Base-by-base conservation (phyloP, 805 yeast species). In the Saturnispora silvae region DNA sequence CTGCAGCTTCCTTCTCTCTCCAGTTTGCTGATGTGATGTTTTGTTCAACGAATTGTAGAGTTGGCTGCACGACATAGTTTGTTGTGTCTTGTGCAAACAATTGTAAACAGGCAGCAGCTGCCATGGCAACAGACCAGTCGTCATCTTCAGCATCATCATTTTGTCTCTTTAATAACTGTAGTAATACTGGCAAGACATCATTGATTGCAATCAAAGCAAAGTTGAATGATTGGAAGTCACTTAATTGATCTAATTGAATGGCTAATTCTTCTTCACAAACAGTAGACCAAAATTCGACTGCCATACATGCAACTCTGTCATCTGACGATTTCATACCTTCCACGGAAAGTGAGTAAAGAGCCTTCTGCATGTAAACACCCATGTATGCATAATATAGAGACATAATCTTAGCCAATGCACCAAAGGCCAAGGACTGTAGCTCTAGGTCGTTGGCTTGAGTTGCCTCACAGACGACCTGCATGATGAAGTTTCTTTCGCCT, bases 401-500 rank as follows among this genome's bases (percentile, higher is more conserved):
- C 94, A 89, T 85, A 49, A 92, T 86, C 50, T 81, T 75, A 29
- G 96, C 92, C 41, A 92, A 70, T 52, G 96, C 94, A 42, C 96
- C 97, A 61, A 86, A 92, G 0, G 96, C 95, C 25, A 94, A 80
- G 7, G 94, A 89, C 62, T 87, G 95, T 45, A 92, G 67, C 49
- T 82, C 94, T 31, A 68, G 62, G 52, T 80, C 81, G 25, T 72
- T 70, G 17, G 94, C 82, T 59, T 89, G 96, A n/a, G 98, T 87
- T 14, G 96, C 95, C 62, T 92, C 97, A 63, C 98, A 92, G 13
- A 92, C 96, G 30, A 92, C 96, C 66, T 86, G 96, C 98, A 92
- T 92, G 58, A 92, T 82, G 61, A 81, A 86, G 58, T 92, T 87
- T 54, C 98, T 75, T 67, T 92, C 98, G 43, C 92, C 94, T 54